Evolutionary conservation across 2,329 filamentous ascomycete species (phyloP).

Genomic region (Immersiporthe knoxdaviesiana): DNA sequence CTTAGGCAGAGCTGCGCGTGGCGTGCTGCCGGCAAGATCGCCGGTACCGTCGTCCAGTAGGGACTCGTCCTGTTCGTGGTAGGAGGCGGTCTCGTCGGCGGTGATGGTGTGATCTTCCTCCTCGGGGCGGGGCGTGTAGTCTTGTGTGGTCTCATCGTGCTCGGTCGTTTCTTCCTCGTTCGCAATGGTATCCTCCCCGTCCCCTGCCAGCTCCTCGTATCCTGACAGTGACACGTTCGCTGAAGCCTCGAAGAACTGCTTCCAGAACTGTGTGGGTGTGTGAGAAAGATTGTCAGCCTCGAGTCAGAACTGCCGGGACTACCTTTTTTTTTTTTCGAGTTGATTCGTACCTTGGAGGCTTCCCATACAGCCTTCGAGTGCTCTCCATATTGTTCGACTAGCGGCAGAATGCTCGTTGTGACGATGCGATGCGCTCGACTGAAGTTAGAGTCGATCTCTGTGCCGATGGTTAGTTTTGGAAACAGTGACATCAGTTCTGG

Average conservation of each 20-base stretch:
- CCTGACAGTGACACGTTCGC: constrained; percentile 96
- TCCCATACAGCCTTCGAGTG: constrained; percentile 96
- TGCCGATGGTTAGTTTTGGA: background rate
- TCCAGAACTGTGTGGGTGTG: constrained; percentile 99
- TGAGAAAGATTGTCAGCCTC: background rate
- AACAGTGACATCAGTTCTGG: background rate
- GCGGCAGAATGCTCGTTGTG: constrained; percentile 86
- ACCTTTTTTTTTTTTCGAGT: too few relatives aligned
- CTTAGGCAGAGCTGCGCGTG: constrained; percentile 58
- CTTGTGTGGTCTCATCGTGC: constrained; percentile 54
- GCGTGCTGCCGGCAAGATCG: constrained; percentile 69
- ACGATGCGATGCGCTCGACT: constrained; percentile 96
- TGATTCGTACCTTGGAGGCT: constrained; percentile 74
- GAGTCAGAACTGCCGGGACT: too few relatives aligned
- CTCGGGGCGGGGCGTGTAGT: constrained; percentile 36
- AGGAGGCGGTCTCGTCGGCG: constrained; percentile 37
- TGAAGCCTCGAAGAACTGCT: constrained; percentile 98
- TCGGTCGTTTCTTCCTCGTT: constrained; percentile 58
- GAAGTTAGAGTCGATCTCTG: constrained; percentile 98
- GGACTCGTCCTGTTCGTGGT: constrained; percentile 60
- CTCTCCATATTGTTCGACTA: constrained; percentile 94
- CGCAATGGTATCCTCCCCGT: constrained; percentile 57
- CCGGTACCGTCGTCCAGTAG: constrained; percentile 65
- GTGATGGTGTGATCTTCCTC: constrained; percentile 41
- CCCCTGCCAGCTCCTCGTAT: constrained; percentile 81